These are phyloP conservation scores for Pleurotus cornucopiae DNA, from an alignment of 768 basidiomycete species.

Conservation along the genomic window DNA sequence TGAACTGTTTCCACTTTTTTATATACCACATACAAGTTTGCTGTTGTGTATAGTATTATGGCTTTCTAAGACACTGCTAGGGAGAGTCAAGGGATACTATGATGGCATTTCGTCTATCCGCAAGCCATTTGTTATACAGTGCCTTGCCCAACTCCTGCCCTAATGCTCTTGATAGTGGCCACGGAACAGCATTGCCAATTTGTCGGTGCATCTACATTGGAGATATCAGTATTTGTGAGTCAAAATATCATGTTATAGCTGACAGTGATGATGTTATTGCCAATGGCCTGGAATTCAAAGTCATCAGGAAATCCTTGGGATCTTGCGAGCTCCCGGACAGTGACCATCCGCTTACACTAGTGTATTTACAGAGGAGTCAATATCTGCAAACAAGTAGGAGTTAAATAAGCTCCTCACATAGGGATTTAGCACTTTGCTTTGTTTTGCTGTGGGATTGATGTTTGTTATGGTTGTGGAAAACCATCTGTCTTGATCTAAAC, in stretches of 20 bases:
- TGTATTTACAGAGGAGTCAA: neutral
- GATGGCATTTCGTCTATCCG: constrained; percentile 30
- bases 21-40: too few relatives aligned
- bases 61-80: too few relatives aligned
- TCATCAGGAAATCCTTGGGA: constrained; percentile 79
- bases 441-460: constrained; percentile 75
- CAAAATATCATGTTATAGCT: constrained; percentile 17
- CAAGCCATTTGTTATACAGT: constrained; percentile 48
- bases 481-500: constrained; percentile 48
- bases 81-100: constrained; percentile 13
- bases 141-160: constrained; percentile 57
- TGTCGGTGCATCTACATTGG: constrained; percentile 64
- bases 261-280: constrained; percentile 56
- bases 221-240: neutral
- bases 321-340: constrained; percentile 71
- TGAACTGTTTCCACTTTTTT: too few relatives aligned
- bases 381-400: neutral
- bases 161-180: constrained; percentile 57
- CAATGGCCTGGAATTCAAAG: constrained; percentile 54
- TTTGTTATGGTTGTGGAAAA: constrained; percentile 80
- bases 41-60: too few relatives aligned
- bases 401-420: constrained; percentile 33
- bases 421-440: constrained; percentile 65
- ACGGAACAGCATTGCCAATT: constrained; percentile 77
- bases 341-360: constrained; percentile 66